phyloP scores from a whole-genome alignment of 2,329 filamentous ascomycete species.

The Fusarium scirpi region DNA sequence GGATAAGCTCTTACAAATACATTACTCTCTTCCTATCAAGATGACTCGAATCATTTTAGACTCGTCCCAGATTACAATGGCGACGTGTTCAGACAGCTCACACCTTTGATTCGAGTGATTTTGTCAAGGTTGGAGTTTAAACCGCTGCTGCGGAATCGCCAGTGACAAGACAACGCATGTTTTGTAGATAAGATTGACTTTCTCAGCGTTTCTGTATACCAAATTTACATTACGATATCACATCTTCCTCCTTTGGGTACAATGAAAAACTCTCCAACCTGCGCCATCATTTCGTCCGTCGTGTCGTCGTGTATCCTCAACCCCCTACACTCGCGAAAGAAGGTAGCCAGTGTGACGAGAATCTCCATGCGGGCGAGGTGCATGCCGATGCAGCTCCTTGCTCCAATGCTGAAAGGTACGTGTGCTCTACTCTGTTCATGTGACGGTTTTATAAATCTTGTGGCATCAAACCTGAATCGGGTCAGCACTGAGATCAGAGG shows the following conservation, averaged over 20 bases:
- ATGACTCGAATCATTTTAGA: background rate
- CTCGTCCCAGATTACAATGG: background rate
- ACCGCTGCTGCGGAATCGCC: background rate
- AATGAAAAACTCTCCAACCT: slow-evolving; percentile 8
- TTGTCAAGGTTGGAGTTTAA: background rate
- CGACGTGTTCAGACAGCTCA: too few relatives aligned
- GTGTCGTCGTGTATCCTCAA: background rate
- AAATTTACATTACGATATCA: fast-evolving
- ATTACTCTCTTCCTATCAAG: background rate
- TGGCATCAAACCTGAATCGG: background rate
- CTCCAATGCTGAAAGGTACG: slow-evolving; percentile 10
- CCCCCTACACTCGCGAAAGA: background rate
- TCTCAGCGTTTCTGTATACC: too few relatives aligned
- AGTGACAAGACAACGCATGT: background rate
- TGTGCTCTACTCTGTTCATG: slow-evolving; percentile 5
- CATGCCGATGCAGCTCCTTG: slow-evolving; percentile 14
- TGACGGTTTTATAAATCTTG: background rate
- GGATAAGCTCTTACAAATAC: background rate
- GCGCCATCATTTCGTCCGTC: slow-evolving; percentile 3
- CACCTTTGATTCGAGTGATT: background rate
- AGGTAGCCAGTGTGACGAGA: background rate
- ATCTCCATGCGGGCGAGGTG: slow-evolving; percentile 20
- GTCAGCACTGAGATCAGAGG: too few relatives aligned
- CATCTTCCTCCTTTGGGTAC: slow-evolving; percentile 1
- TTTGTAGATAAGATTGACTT: background rate